A percentile compares a stretch with the other conserved stretches of the same genome.
phyloP scores from a whole-genome alignment of 2,329 filamentous ascomycete genomes.

The Colletotrichum plurivorum region DNA sequence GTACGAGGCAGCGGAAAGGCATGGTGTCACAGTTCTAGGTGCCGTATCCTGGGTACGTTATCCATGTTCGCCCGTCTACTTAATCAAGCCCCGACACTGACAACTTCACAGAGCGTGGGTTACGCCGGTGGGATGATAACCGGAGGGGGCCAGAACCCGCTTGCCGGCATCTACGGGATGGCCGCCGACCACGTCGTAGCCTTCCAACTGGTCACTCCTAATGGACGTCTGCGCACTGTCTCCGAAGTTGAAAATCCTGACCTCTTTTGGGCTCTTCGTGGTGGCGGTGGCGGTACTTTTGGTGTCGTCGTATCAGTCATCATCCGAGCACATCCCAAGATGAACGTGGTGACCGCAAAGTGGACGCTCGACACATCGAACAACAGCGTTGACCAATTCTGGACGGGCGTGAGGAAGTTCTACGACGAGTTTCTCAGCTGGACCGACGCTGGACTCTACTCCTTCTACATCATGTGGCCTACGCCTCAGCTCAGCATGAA shows the following conservation, averaged over 20 bases:
- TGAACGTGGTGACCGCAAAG: not conserved
- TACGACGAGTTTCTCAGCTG: slow-evolving; percentile 51
- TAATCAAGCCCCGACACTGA: slow-evolving; percentile 58
- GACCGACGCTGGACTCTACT: slow-evolving; percentile 51
- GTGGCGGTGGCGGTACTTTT: slow-evolving; percentile 66
- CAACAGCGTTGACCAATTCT: slow-evolving; percentile 42
- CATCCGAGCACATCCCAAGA: not conserved
- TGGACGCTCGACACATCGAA: slow-evolving; percentile 42
- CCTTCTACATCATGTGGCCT: slow-evolving; percentile 41
- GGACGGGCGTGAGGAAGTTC: slow-evolving; percentile 46
- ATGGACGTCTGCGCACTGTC: slow-evolving; percentile 58
- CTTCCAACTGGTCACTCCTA: slow-evolving; percentile 62
- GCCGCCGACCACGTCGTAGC: slow-evolving; percentile 66
- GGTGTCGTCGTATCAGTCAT: slow-evolving; percentile 56
- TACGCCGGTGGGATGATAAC: slow-evolving; percentile 67
- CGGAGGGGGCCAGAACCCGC: slow-evolving; percentile 66
- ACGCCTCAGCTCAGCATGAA: not conserved
- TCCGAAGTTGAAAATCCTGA: slow-evolving; percentile 59
- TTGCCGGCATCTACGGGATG: slow-evolving; percentile 62
- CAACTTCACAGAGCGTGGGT: slow-evolving; percentile 61
- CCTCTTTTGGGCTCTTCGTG: slow-evolving; percentile 68
- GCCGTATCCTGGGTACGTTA: too few species aligned
- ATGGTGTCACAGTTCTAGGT: too few species aligned
- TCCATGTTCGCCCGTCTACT: too few species aligned
- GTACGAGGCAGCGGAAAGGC: too few species aligned